phyloP scores from a whole-genome alignment of 192 early-diverging fungal species.

The Haplosporangium gracile region DNA sequence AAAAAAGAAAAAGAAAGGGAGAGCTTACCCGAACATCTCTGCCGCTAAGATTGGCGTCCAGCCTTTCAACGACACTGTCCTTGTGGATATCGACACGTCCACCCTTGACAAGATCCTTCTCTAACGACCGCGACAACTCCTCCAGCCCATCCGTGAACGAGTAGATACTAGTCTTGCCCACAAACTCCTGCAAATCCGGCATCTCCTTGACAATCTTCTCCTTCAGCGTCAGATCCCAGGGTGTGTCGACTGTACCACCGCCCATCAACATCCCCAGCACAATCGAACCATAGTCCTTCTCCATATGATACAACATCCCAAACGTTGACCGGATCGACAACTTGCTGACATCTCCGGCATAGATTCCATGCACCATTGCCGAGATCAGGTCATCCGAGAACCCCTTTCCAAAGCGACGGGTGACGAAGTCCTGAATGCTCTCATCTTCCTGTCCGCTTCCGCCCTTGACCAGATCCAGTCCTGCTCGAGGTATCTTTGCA shows the following conservation, averaged over 20 bases:
- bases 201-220: slow-evolving; percentile 34
- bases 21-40: slow-evolving; percentile 58
- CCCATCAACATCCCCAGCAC: slow-evolving; percentile 63
- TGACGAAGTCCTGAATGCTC: slow-evolving; percentile 86
- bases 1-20: not conserved
- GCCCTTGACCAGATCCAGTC: slow-evolving; percentile 66
- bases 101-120: slow-evolving; percentile 58
- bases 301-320: slow-evolving; percentile 78
- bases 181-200: slow-evolving; percentile 69
- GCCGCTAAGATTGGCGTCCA: slow-evolving; percentile 51
- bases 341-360: slow-evolving; percentile 86
- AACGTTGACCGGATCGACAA: slow-evolving; percentile 85
- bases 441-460: slow-evolving; percentile 71
- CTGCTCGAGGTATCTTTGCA: slow-evolving; percentile 68
- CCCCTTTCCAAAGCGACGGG: slow-evolving; percentile 78
- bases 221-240: slow-evolving; percentile 49
- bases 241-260: slow-evolving; percentile 45
- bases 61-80: slow-evolving; percentile 57
- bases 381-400: slow-evolving; percentile 89
- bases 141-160: slow-evolving; percentile 87
- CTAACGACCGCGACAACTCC: slow-evolving; percentile 72
- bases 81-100: slow-evolving; percentile 72
- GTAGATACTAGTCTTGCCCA: slow-evolving; percentile 81
- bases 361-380: slow-evolving; percentile 93
- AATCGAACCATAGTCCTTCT: slow-evolving; percentile 70